Base-by-base conservation (phyloP, 768 basidiomycete species). In the Infundibulicybe gibba region DNA sequence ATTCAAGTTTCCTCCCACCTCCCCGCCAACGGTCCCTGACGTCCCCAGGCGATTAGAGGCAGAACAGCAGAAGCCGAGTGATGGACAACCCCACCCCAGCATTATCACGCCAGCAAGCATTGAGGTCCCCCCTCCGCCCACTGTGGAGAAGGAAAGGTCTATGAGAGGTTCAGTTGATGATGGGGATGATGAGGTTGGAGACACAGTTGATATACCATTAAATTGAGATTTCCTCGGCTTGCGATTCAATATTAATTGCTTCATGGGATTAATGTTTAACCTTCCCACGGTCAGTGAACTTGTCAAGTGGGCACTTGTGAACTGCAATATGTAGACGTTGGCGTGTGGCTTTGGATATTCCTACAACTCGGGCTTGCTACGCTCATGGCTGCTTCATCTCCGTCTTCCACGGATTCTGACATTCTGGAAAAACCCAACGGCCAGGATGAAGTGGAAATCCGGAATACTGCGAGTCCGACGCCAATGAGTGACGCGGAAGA, bases 71-170 rank as follows among this genome's bases (percentile, higher is more conserved):
- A 52, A 53, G 17, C 44, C 40, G 37, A 54, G 48, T 54, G 50
- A 52, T 38, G 47, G 42, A 47, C 39, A 34, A 20, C 51, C 45
- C 39, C 38, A 47, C 17, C 54, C 62, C n/a, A 51, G 49, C 32
- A 65, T 82, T 3, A 68, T 84, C 17, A 73, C 79, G 15, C 81
- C 84, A 2, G 74, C 80, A 17, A 81, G 70, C 44, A 83, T 87
- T 11, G 87, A 90, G 58, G 83, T 90, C 5, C 88, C 87, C 3
- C 83, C 88, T 0, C 89, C 89, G 3, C 87, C 88, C 19, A 86
- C 85, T 0, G 75, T 87, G 12, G 84, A 87, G 60, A 89, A 91
- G 65, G 85, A 90, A 61, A 68, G 64, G 31, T 60, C 67, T 44
- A 58, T 67, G 50, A 66, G 63, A 48, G 55, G 45, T n/a, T 55